Evolutionary conservation across 2,329 filamentous ascomycete species (phyloP), one percentile per base, ranked within the genome.

Genomic region (Aspergillus ochraceoroseus): DNA sequence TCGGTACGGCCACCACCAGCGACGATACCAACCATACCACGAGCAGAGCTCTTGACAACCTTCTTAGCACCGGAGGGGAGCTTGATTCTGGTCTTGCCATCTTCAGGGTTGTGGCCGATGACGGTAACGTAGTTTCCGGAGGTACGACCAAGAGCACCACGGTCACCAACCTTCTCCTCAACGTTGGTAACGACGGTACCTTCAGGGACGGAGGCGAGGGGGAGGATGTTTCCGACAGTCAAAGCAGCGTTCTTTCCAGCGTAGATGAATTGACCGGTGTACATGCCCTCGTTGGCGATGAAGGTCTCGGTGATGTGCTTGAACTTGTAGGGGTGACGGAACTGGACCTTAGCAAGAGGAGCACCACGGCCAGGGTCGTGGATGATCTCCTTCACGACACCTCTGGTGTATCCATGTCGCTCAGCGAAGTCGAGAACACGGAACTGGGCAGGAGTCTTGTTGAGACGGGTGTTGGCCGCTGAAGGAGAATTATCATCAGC

Each of bases 211-310:
- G 86, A 87, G 68, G 82, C 80, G 61, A 98, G 82, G 57, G 92
- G 92, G 53, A 98, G 87, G 69, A 98, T 75, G 81, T 98, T 98
- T 73, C 92, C 92, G 72, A 98, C 83, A 66, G 86, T 96, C 67
- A 98, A 82, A 58, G 84, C 79, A 65, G 92, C 92, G 77, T 95
- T 92, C 87, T 98, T 98, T 71, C 92, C 92, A 70, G 90, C 92
- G 76, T 98, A 98, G 84, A 98, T 88, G 82, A 98, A 98, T 76
- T 98, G 92, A 71, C 92, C 92, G 59, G 92, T 95, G 87, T 96
- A 98, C 89, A 96, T 95, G 78, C 92, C 92, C 80, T 96, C 92
- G 77, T 96, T 98, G 75, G 92, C 92, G 70, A 98, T 98, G 84
- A 98, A 95, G 62, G 92, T 98, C 84, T 98, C 89, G 72, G 85